These are phyloP conservation scores for Aspergillus pseudotamarii DNA, from an alignment of 2,329 filamentous ascomycete genomes.

Conservation along the genomic window DNA sequence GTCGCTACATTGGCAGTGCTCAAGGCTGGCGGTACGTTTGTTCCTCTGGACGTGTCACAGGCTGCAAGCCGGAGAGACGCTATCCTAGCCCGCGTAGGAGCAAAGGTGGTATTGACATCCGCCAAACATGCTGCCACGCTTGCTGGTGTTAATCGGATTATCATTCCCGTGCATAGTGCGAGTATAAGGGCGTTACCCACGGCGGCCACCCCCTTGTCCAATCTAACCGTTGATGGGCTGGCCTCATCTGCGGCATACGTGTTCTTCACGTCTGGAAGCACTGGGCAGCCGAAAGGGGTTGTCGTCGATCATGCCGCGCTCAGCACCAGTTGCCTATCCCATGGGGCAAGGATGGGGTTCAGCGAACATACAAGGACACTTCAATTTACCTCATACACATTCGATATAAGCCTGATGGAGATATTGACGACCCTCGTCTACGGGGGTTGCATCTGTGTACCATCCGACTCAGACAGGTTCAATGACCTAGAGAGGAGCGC, in stretches of 20 bases:
- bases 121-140: too few species aligned
- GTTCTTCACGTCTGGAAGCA: conserved; percentile 57
- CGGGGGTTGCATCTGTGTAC: conserved; percentile 28
- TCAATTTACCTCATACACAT: conserved; percentile 50
- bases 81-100: conserved; percentile 10
- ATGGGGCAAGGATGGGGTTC: conserved; percentile 45
- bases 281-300: conserved; percentile 57
- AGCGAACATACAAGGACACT: conserved; percentile 43
- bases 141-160: background rate
- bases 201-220: too few species aligned
- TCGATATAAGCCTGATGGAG: conserved; percentile 47
- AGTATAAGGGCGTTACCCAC: too few species aligned
- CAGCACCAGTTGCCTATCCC: conserved; percentile 52
- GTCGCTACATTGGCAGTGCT: conserved; percentile 15
- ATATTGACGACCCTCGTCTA: conserved; percentile 35
- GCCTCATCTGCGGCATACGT: conserved; percentile 44
- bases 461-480: conserved; percentile 44
- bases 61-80: conserved; percentile 17
- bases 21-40: conserved; percentile 17
- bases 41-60: conserved; percentile 12
- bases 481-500: conserved; percentile 36
- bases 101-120: too few species aligned
- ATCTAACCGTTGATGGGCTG: background rate
- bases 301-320: conserved; percentile 60
- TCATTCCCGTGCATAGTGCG: background rate